Conservation (phyloP, 2,329 filamentous ascomycete species). For the Apiospora malaysiana region DNA sequence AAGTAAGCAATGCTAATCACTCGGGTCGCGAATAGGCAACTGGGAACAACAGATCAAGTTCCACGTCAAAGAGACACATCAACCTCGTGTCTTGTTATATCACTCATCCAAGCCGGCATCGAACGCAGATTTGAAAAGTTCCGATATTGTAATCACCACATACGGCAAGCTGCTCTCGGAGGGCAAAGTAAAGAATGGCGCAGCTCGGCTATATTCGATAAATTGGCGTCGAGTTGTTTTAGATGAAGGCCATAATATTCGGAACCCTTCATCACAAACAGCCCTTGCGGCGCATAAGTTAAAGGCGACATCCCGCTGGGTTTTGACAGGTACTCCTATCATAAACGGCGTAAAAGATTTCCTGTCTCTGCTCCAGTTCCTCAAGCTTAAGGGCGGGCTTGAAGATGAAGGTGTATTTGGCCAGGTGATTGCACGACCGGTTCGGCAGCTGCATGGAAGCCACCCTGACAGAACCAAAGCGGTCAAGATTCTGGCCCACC, state of each 20-base stretch:
- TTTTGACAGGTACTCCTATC: conserved; percentile 81
- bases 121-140: conserved; percentile 61
- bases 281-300: conserved; percentile 72
- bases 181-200: conserved; percentile 55
- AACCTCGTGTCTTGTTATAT: conserved; percentile 73
- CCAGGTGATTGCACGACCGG: conserved; percentile 69
- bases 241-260: conserved; percentile 83
- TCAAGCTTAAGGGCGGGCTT: conserved; percentile 77
- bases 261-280: conserved; percentile 76
- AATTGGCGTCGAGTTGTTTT: conserved; percentile 81
- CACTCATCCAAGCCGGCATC: conserved; percentile 67
- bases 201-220: conserved; percentile 49
- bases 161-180: conserved; percentile 79
- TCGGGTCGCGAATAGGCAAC: conserved; percentile 71
- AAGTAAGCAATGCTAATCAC: background rate
- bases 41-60: conserved; percentile 81
- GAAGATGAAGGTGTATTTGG: conserved; percentile 78
- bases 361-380: conserved; percentile 79
- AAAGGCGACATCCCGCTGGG: conserved; percentile 76
- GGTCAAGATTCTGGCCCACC: conserved; percentile 71
- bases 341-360: conserved; percentile 84
- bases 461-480: conserved; percentile 38
- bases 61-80: conserved; percentile 70
- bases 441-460: conserved; percentile 21
- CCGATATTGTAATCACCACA: conserved; percentile 82